phyloP scores from a whole-genome alignment of 1,139 yeast species.

The Candida tunisiensis region DNA sequence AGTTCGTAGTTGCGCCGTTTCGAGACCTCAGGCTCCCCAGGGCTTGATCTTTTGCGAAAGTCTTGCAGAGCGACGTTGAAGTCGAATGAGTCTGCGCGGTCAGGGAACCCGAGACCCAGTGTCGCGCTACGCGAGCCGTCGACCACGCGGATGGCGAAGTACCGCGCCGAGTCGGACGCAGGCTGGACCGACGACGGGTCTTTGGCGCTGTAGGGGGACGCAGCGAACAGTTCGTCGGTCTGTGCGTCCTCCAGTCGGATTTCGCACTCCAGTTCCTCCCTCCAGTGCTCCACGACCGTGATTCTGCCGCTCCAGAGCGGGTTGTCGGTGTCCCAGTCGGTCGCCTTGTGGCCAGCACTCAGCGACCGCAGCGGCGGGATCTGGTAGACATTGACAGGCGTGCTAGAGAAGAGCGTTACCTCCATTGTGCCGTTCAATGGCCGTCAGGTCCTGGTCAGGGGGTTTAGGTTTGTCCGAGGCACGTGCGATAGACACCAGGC shows the following conservation, averaged over 20 bases:
- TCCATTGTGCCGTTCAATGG: background rate
- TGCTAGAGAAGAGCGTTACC: background rate
- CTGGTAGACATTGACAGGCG: slow-evolving; percentile 10
- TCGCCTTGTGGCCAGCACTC: slow-evolving; percentile 14
- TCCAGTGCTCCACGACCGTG: slow-evolving; percentile 12
- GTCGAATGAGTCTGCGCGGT: slow-evolving; percentile 17
- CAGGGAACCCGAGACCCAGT: slow-evolving; percentile 22
- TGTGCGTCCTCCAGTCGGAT: slow-evolving; percentile 15
- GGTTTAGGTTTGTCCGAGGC: too few species aligned
- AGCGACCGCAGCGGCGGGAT: slow-evolving; percentile 19
- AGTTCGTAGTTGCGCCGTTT: too few species aligned
- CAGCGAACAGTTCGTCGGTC: slow-evolving; percentile 18
- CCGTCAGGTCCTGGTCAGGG: too few species aligned
- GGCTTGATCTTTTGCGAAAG: slow-evolving; percentile 13
- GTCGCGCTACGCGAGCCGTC: slow-evolving; percentile 15
- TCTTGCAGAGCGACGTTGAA: slow-evolving; percentile 22
- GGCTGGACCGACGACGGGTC: slow-evolving; percentile 15
- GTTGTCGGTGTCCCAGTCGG: slow-evolving; percentile 19
- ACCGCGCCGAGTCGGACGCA: slow-evolving; percentile 17
- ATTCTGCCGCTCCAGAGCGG: slow-evolving; percentile 23
- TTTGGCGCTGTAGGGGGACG: slow-evolving; percentile 13
- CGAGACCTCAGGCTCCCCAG: slow-evolving; percentile 8
- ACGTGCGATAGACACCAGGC: too few species aligned
- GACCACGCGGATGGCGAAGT: slow-evolving; percentile 17
- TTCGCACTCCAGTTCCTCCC: slow-evolving; percentile 12